Evolutionary conservation across 495 filamentous ascomycete species (phyloP).

Genomic region (Penicillium herquei): DNA sequence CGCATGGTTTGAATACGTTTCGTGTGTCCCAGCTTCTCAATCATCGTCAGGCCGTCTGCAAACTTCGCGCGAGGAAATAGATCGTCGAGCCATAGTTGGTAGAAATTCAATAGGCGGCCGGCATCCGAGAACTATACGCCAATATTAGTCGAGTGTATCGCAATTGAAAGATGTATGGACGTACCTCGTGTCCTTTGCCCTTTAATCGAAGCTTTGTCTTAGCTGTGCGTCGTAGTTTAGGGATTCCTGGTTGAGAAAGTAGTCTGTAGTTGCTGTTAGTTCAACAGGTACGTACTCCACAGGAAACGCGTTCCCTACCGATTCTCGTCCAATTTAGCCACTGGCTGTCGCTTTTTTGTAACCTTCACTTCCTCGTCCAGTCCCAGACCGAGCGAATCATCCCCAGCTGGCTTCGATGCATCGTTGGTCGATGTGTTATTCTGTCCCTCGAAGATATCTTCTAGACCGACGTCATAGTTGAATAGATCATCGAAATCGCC

Average conservation of each 20-base stretch:
- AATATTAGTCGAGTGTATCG: slow-evolving; percentile 1
- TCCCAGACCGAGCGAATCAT: slow-evolving; percentile 51
- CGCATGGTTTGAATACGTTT: slow-evolving; percentile 69
- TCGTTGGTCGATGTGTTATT: slow-evolving; percentile 25
- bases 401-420: slow-evolving; percentile 31
- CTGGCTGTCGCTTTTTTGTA: slow-evolving; percentile 67
- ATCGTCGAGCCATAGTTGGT: slow-evolving; percentile 96
- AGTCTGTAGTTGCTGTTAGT: slow-evolving; percentile 48
- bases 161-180: slow-evolving; percentile 2
- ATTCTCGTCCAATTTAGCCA: slow-evolving; percentile 82
- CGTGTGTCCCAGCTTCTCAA: slow-evolving; percentile 90
- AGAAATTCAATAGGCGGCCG: slow-evolving; percentile 77
- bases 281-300: background rate
- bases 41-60: slow-evolving; percentile 81
- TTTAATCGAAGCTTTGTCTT: slow-evolving; percentile 74
- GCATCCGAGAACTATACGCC: slow-evolving; percentile 74
- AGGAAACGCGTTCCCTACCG: slow-evolving; percentile 46
- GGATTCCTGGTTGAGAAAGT: slow-evolving; percentile 77
- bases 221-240: slow-evolving; percentile 70
- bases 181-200: slow-evolving; percentile 91
- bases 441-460: slow-evolving; percentile 47
- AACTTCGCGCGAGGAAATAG: slow-evolving; percentile 95
- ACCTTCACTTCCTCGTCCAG: slow-evolving; percentile 87
- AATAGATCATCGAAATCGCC: slow-evolving; percentile 61
- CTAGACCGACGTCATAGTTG: slow-evolving; percentile 64